Evolutionary conservation across 2,329 filamentous ascomycete species (phyloP), one percentile per base, ranked within the genome.

Genomic region (Zymoseptoria ardabiliae): DNA sequence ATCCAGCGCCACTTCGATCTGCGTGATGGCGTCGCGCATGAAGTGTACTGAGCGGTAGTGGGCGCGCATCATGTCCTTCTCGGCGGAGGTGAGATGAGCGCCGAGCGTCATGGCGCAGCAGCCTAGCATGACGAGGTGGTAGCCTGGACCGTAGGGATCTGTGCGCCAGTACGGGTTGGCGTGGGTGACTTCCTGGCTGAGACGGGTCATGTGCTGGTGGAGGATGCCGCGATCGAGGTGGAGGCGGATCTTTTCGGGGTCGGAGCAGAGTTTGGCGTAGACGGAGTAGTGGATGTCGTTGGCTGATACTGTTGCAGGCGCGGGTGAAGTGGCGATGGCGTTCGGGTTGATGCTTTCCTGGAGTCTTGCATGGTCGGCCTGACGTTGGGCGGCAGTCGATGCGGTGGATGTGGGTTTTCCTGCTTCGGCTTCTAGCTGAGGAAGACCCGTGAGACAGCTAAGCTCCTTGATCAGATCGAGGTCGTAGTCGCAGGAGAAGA

Each of bases 81-180:
- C 23, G 28, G 51, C n/a, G 4, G 28, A n/a, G 19, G 49, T 21
- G 25, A 57, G 13, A 8, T 22, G 22, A 10, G 55, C 55, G 20
- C 55, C 55, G 5, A 57, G 28, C 1, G 58, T 41, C 61, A 63
- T 63, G 20, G 61, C 58, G 25, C 54, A 59, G 9, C 56, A 61
- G 9, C 56, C 58, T 2, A 64, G 54, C 28, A 63, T 54, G 5
- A 60, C 56, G 23, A 59, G 35, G 1, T 58, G 25, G 55, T 63
- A 61, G 10, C 52, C 57, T 17, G 57, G 57, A 19, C 57, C 57
- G 45, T 55, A 57, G 10, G 23, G 35, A 23, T 57, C 55, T 9
- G 49, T 17, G 35, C 35, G 35, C 35, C 35, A 45, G 35, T 45
- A 45, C 35, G 4, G 2, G 35, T 45, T 45, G 2, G 35, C 35